Evolutionary conservation across 345 rosid species (phyloP).

Genomic region (Kernera saxatilis): DNA sequence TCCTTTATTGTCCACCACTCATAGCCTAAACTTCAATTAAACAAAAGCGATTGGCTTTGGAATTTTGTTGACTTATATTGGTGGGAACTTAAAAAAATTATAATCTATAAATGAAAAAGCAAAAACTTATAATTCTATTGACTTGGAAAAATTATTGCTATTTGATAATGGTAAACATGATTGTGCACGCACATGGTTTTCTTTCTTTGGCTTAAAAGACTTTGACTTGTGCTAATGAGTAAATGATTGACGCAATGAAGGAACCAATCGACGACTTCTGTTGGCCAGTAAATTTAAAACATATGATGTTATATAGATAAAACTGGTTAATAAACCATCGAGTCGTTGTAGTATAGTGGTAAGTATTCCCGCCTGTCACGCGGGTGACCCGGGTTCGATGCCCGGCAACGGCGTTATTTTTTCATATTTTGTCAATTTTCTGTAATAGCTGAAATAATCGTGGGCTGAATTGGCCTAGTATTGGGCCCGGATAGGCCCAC

Average conservation of each 20-base stretch:
- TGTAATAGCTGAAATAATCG: background rate
- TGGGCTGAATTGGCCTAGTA: background rate
- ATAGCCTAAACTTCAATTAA: background rate
- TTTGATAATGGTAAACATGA: conserved; percentile 10
- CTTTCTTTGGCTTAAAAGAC: background rate
- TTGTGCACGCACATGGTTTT: background rate
- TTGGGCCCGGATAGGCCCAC: background rate
- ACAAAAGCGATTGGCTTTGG: background rate
- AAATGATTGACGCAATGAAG: background rate
- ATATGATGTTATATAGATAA: too few relatives aligned
- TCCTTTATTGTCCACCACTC: too few relatives aligned
- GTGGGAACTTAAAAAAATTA: background rate
- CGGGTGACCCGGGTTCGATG: conserved; percentile 95
- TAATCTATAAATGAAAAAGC: background rate
- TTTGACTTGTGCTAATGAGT: background rate
- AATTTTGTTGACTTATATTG: background rate
- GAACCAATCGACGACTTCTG: too few relatives aligned
- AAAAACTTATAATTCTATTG: background rate
- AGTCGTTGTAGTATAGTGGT: conserved; percentile 97
- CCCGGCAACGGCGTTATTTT: conserved; percentile 97
- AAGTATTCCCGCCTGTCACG: conserved; percentile 95
- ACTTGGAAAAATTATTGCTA: background rate
- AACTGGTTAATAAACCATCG: too few relatives aligned
- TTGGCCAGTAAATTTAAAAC: too few relatives aligned
- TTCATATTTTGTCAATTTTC: background rate